Percentiles rank a stretch among this genome's conserved stretches.
Conservation (phyloP, 495 filamentous ascomycete species). For the Filosporella fistucella region DNA sequence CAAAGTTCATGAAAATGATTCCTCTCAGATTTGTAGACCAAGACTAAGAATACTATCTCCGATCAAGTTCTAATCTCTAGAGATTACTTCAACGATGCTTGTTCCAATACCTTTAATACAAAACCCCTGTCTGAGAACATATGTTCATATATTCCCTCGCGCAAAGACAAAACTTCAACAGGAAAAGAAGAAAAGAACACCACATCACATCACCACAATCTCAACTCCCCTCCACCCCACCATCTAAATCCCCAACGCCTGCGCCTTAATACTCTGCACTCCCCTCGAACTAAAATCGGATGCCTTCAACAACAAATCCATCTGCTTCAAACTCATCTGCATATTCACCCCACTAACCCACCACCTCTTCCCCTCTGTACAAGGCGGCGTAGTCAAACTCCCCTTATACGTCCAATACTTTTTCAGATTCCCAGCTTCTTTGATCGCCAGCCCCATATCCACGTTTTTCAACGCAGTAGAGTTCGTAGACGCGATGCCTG, state of each 20-base stretch:
- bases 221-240: too few species aligned
- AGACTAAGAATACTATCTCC: too few species aligned
- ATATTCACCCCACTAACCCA: background rate
- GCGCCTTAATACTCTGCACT: background rate
- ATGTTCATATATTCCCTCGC: too few species aligned
- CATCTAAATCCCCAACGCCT: background rate
- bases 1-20: too few species aligned
- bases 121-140: too few species aligned
- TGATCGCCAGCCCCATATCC: background rate
- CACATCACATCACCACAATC: too few species aligned
- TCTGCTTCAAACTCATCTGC: background rate
- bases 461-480: background rate
- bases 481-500: background rate
- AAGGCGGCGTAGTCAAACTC: background rate
- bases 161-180: too few species aligned
- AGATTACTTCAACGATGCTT: too few species aligned
- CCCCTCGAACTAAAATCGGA: background rate
- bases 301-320: background rate
- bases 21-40: too few species aligned
- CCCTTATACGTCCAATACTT: constrained; percentile 1
- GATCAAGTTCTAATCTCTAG: too few species aligned
- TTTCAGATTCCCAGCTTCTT: background rate
- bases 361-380: background rate
- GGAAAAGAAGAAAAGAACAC: too few species aligned
- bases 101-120: too few species aligned